A percentile compares a stretch with the other conserved stretches of the same genome.
Evolutionary conservation across 2,329 filamentous ascomycete species (phyloP).

Genomic region (Orbilia oligospora): DNA sequence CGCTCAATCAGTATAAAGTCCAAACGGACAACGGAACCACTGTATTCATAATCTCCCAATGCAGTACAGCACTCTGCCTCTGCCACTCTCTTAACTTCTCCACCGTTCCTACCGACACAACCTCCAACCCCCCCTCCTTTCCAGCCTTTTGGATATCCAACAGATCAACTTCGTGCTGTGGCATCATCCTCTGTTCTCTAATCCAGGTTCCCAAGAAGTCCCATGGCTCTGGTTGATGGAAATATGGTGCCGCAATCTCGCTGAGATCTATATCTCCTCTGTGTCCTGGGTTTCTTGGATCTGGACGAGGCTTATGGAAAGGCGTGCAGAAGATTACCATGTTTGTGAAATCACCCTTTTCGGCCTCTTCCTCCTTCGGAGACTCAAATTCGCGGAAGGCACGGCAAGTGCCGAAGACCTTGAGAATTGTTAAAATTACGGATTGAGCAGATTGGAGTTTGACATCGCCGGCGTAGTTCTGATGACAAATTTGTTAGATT

Average conservation of each 20-base stretch:
- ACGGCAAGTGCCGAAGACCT: conserved; percentile 89
- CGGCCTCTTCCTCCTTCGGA: conserved; percentile 69
- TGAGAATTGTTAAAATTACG: conserved; percentile 83
- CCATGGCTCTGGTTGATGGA: conserved; percentile 75
- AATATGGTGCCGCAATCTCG: conserved; percentile 67
- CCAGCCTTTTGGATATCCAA: conserved; percentile 58
- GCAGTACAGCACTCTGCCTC: conserved; percentile 80
- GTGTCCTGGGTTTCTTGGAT: conserved; percentile 64
- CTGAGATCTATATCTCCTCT: conserved; percentile 68
- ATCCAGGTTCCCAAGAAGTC: conserved; percentile 83
- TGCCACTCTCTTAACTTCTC: conserved; percentile 79
- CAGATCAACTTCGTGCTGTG: conserved; percentile 77
- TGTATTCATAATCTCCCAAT: conserved; percentile 92
- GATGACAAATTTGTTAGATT: conserved; percentile 30
- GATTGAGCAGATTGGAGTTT: conserved; percentile 80
- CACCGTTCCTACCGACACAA: conserved; percentile 68
- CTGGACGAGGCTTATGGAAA: conserved; percentile 66
- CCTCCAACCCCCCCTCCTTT: conserved; percentile 66
- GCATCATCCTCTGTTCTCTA: conserved; percentile 78
- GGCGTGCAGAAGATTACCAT: conserved; percentile 96
- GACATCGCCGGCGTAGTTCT: conserved; percentile 97
- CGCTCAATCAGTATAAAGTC: conserved; percentile 66
- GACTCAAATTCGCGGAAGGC: conserved; percentile 84
- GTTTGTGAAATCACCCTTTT: conserved; percentile 85
- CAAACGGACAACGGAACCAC: conserved; percentile 84